A percentile compares a stretch with the other conserved stretches of the same genome.
Conservation (phyloP, 2,329 filamentous ascomycete species). For the Fusarium paranaense region DNA sequence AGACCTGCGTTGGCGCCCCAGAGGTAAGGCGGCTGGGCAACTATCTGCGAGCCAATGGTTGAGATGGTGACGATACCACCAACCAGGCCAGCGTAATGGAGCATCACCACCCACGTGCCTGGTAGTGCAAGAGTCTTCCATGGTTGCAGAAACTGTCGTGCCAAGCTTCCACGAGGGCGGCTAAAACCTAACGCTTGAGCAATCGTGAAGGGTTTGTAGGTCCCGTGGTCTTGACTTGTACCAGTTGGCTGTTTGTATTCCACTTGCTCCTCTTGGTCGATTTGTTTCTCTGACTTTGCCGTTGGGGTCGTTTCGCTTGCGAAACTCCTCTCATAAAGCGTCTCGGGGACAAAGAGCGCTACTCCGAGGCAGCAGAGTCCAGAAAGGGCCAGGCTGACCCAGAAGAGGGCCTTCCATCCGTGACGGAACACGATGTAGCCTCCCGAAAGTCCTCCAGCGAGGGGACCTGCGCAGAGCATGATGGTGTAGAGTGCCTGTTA, state of each 20-base stretch:
- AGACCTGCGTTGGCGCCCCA: conserved; percentile 50
- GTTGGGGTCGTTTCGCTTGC: not conserved
- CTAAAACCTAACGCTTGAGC: conserved; percentile 22
- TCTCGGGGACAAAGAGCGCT: conserved; percentile 51
- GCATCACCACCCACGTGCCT: conserved; percentile 51
- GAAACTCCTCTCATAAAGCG: conserved; percentile 42
- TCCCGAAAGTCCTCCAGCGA: conserved; percentile 50
- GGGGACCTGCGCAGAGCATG: conserved; percentile 46
- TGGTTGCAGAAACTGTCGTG: conserved; percentile 13
- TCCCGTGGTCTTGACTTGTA: not conserved
- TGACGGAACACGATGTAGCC: conserved; percentile 50
- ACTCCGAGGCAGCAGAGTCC: conserved; percentile 39
- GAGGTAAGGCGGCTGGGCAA: conserved; percentile 47
- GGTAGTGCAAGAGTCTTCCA: conserved; percentile 43
- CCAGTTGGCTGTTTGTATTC: not conserved
- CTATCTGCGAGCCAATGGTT: conserved; percentile 47
- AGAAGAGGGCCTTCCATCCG: conserved; percentile 50
- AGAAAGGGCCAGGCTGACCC: conserved; percentile 46
- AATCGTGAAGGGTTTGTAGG: conserved; percentile 10
- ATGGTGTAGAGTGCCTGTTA: conserved; percentile 49
- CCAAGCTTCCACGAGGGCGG: conserved; percentile 3
- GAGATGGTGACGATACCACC: conserved; percentile 51
- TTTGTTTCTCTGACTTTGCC: not conserved
- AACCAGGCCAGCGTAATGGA: conserved; percentile 53
- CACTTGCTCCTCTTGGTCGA: conserved; percentile 15